Percentiles rank a stretch among this genome's conserved stretches.
Conservation (phyloP, 371 early-diverging fungal species). For the Lichtheimia ornata region DNA sequence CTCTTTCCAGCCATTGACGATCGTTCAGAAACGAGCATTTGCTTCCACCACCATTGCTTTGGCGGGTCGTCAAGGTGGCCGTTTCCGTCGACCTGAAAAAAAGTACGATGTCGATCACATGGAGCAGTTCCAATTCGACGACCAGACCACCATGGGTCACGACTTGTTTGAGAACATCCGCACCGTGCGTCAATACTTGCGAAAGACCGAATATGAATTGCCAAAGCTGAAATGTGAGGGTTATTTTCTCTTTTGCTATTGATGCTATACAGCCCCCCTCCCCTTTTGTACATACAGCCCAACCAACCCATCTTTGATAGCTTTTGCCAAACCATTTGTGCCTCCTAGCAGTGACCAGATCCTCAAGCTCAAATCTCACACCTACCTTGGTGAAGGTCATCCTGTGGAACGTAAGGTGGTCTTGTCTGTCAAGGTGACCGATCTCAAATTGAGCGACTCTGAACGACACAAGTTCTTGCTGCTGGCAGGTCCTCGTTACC, state of each 20-base stretch:
- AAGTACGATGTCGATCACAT: slow-evolving; percentile 54
- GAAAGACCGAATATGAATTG: slow-evolving; percentile 65
- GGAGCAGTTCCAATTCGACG: slow-evolving; percentile 62
- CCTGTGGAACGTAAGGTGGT: slow-evolving; percentile 65
- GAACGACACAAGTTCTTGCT: slow-evolving; percentile 64
- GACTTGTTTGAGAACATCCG: slow-evolving; percentile 57
- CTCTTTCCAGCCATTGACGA: slow-evolving; percentile 3
- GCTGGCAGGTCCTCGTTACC: slow-evolving; percentile 61
- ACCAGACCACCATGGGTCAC: slow-evolving; percentile 62
- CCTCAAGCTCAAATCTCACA: slow-evolving; percentile 58
- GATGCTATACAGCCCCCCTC: slow-evolving; percentile 9
- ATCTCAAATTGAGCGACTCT: slow-evolving; percentile 47
- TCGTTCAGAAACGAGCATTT: slow-evolving; percentile 19
- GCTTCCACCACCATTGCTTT: slow-evolving; percentile 28
- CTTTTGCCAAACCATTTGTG: slow-evolving; percentile 58
- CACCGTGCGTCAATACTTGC: slow-evolving; percentile 64
- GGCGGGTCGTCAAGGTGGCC: slow-evolving; percentile 39
- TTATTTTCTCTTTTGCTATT: too few relatives aligned
- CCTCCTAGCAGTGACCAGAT: slow-evolving; percentile 56
- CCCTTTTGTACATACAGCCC: background rate
- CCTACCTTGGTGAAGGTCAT: slow-evolving; percentile 64
- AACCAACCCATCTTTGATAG: slow-evolving; percentile 21
- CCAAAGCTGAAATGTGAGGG: slow-evolving; percentile 60
- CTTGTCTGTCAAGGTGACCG: slow-evolving; percentile 53
- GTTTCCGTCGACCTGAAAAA: slow-evolving; percentile 43